Evolutionary conservation across 306 rosid species (phyloP), one percentile per base, ranked within the genome.

Genomic region (Acacia crassicarpa): DNA sequence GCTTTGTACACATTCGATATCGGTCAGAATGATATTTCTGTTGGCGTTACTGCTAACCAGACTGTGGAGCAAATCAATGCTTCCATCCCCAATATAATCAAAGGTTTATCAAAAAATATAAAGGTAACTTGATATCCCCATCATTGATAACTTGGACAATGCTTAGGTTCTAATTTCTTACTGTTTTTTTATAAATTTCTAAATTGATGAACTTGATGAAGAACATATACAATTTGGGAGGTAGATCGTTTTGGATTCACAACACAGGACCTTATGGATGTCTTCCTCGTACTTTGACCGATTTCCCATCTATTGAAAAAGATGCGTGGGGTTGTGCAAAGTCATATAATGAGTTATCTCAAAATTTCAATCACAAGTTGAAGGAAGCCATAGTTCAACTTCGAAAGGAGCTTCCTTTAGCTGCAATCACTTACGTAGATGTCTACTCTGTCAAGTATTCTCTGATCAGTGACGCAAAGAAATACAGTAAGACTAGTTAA

Each of bases 371-470:
- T 83, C 58, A 40, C 0, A 79, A 89, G 35, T 86, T 94, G 51
- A 92, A 89, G 61, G 75, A 94, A 61, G 86, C 79, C 0, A 79
- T 83, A 8, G 53, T 32, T 83, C 84, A 89, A 54, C 87, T 92
- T 17, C 80, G 89, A 16, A 66, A 82, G 22, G 82, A 89, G 41
- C 85, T 92, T 49, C 87, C 94, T n/a, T n/a, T n/a, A n/a, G 86
- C 94, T 66, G 90, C 90, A 63, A 71, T 94, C 72, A 94, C 94
- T 3, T 87, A 94, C 44, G 97, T 91, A 22, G 98, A 94, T 73
- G 51, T 88, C 7, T 87, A 87, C 15, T 77, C 88, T 33, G 78
- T 40, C 16, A 88, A 88, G 72, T 85, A 76, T 51, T 44, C 89
- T 33, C 88, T 88, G 19, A 78, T 17, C 13, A 80, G 44, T 33